A percentile compares a stretch with the other conserved stretches of the same genome.
These are phyloP conservation scores for Deinandra increscens DNA, from an alignment of 129 eudicot species.

Conservation along the genomic window DNA sequence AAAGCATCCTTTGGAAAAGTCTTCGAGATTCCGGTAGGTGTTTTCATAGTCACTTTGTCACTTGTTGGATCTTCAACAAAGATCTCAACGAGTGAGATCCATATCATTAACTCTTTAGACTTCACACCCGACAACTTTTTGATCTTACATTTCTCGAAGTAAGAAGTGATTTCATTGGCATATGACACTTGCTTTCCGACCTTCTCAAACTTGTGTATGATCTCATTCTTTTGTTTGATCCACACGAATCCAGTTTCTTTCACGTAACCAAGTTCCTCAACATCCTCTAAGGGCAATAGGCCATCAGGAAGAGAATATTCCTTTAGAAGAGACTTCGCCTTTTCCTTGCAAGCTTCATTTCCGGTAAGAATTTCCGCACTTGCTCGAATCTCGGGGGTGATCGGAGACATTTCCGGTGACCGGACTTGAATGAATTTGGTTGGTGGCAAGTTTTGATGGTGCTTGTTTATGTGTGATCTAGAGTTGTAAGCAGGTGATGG, in stretches of 20 bases:
- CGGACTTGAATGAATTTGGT: background rate
- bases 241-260: conserved; percentile 61
- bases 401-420: conserved; percentile 38
- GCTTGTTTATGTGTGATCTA: too few relatives aligned
- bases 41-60: conserved; percentile 47
- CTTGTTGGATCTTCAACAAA: conserved; percentile 33
- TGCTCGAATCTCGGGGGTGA: conserved; percentile 53
- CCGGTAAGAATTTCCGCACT: conserved; percentile 46
- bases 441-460: background rate
- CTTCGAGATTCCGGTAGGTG: conserved; percentile 47
- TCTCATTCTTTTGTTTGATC: conserved; percentile 59
- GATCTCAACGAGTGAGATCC: conserved; percentile 49
- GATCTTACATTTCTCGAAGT: conserved; percentile 44
- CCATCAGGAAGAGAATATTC: conserved; percentile 64
- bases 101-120: conserved; percentile 58
- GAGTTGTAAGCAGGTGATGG: background rate
- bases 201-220: conserved; percentile 52
- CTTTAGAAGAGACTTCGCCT: conserved; percentile 34
- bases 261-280: conserved; percentile 51
- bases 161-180: conserved; percentile 49
- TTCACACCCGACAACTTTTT: conserved; percentile 56
- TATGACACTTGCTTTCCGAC: conserved; percentile 47
- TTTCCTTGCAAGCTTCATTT: conserved; percentile 41
- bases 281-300: conserved; percentile 49
- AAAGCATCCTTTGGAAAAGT: conserved; percentile 45